phyloP scores from a whole-genome alignment of 495 filamentous ascomycete species.

The Penicillium crystallinum region DNA sequence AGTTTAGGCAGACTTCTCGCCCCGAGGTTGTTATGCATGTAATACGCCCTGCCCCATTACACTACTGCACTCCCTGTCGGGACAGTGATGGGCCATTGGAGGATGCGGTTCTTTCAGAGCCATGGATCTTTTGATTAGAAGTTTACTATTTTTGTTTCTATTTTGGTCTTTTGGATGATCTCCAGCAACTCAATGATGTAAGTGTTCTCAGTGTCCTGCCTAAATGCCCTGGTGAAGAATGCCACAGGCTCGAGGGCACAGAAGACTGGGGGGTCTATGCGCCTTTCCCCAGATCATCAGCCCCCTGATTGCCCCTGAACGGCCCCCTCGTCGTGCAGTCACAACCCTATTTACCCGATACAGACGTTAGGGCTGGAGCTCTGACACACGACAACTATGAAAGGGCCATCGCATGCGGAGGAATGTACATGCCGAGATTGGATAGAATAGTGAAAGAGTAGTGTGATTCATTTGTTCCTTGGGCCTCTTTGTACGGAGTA shows the following conservation, averaged over 20 bases:
- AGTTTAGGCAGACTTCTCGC: no score
- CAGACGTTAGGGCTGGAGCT: slow-evolving; percentile 20
- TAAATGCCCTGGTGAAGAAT: no score
- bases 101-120: background rate
- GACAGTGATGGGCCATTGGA: background rate
- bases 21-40: no score
- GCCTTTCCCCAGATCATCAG: background rate
- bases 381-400: slow-evolving; percentile 20
- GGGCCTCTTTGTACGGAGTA: no score
- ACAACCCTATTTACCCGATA: slow-evolving; percentile 26
- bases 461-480: no score
- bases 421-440: background rate
- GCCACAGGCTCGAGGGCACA: no score
- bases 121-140: background rate
- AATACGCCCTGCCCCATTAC: background rate
- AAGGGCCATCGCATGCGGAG: slow-evolving; percentile 4
- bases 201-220: no score
- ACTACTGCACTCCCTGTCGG: background rate
- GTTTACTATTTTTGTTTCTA: background rate
- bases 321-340: slow-evolving; percentile 3
- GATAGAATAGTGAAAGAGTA: background rate
- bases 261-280: background rate
- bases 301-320: slow-evolving; percentile 5
- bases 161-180: background rate
- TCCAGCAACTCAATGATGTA: background rate